Evolutionary conservation across 495 filamentous ascomycete genomes (phyloP).

Genomic region (Tuber indicum): DNA sequence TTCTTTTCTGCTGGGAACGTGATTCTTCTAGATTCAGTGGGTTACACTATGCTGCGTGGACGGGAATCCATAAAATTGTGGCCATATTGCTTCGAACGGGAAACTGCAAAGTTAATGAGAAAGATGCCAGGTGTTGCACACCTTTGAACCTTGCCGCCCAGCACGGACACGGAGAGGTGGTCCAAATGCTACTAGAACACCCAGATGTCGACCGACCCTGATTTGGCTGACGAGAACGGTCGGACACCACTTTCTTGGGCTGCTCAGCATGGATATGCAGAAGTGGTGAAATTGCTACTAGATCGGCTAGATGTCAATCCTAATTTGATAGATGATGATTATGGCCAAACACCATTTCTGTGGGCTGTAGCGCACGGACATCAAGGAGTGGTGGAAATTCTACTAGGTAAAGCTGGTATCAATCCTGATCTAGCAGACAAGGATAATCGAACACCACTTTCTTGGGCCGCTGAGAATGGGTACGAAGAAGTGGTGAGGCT

Average conservation of each 20-base stretch:
- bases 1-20: not conserved
- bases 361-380: slow-evolving; percentile 25
- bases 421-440: slow-evolving; percentile 12
- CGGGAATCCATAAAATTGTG: slow-evolving; percentile 27
- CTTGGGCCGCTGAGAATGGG: slow-evolving; percentile 21
- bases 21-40: not conserved
- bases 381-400: slow-evolving; percentile 29
- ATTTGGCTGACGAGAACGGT: slow-evolving; percentile 1
- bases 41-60: slow-evolving; percentile 12
- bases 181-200: slow-evolving; percentile 29
- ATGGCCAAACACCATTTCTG: slow-evolving; percentile 38
- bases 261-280: slow-evolving; percentile 42
- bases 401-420: slow-evolving; percentile 20
- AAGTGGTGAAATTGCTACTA: slow-evolving; percentile 31
- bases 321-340: slow-evolving; percentile 21
- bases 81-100: slow-evolving; percentile 13
- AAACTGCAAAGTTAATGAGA: slow-evolving; percentile 13
- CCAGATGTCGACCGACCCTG: slow-evolving; percentile 8
- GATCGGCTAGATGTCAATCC: slow-evolving; percentile 14
- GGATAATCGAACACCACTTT: slow-evolving; percentile 8
- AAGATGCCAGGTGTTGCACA: slow-evolving; percentile 21
- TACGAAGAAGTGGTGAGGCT: slow-evolving; percentile 16
- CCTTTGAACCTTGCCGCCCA: slow-evolving; percentile 22
- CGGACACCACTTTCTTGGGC: slow-evolving; percentile 45
- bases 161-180: slow-evolving; percentile 24